Percentiles rank a stretch among this genome's conserved stretches.
phyloP scores from a whole-genome alignment of 2,329 filamentous ascomycete species.

The Colletotrichum simmondsii region DNA sequence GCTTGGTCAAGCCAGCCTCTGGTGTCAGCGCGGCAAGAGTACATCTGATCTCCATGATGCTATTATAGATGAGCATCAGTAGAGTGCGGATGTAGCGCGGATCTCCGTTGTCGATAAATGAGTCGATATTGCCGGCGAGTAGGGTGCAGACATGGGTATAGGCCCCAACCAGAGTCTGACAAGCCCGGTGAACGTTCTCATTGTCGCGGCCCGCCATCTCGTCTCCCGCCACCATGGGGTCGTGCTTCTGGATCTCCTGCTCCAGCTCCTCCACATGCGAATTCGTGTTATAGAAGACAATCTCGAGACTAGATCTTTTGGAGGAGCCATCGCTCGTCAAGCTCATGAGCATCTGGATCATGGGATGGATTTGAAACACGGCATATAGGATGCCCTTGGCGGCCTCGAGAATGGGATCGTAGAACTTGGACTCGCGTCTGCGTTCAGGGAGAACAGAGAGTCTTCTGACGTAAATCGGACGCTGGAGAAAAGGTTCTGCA shows the following conservation, averaged over 20 bases:
- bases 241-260: conserved; percentile 72
- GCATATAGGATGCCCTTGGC: conserved; percentile 76
- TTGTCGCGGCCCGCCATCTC: conserved; percentile 64
- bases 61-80: conserved; percentile 72
- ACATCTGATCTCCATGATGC: conserved; percentile 73
- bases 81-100: conserved; percentile 74
- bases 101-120: conserved; percentile 73
- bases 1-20: conserved; percentile 39
- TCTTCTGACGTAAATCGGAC: conserved; percentile 71
- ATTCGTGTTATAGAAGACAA: conserved; percentile 75
- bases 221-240: conserved; percentile 61
- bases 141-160: conserved; percentile 74
- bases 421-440: conserved; percentile 69
- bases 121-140: conserved; percentile 70
- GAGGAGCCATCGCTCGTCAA: conserved; percentile 69
- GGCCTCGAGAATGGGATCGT: conserved; percentile 71
- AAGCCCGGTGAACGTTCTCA: conserved; percentile 72
- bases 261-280: conserved; percentile 74
- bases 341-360: conserved; percentile 73
- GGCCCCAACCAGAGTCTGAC: conserved; percentile 70
- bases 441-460: conserved; percentile 73
- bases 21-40: conserved; percentile 53
- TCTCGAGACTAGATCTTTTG: conserved; percentile 72
- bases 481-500: conserved; percentile 65
- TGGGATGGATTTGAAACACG: conserved; percentile 75